These are phyloP conservation scores for Acorus calamus DNA, from an alignment of 106 monocot species.

Conservation along the genomic window DNA sequence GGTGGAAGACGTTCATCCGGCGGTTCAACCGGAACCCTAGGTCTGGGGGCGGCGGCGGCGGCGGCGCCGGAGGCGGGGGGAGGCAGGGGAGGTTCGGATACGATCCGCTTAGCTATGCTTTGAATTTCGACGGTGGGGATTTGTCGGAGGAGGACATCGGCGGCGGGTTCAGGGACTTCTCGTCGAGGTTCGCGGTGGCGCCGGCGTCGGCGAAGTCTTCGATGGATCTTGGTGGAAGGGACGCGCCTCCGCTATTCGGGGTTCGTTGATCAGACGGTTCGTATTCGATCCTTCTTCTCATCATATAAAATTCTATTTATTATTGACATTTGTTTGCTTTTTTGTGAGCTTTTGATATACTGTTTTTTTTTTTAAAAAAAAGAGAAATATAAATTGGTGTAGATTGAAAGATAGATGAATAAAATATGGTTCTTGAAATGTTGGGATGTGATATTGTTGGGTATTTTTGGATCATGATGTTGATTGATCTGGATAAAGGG, in stretches of 20 bases:
- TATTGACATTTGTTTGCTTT: too few relatives aligned
- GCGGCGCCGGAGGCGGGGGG: not conserved
- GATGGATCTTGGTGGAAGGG: constrained; percentile 32
- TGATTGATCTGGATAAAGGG: too few relatives aligned
- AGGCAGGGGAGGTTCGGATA: not conserved
- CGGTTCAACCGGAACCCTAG: not conserved
- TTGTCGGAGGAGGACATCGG: constrained; percentile 21
- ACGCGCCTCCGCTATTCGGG: constrained; percentile 14
- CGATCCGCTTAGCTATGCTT: constrained; percentile 17
- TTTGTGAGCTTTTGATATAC: too few relatives aligned
- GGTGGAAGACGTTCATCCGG: constrained; percentile 27
- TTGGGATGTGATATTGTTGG: too few relatives aligned
- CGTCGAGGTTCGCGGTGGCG: constrained; percentile 47
- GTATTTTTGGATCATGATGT: too few relatives aligned
- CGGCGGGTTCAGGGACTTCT: constrained; percentile 32
- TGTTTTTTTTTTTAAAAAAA: too few relatives aligned
- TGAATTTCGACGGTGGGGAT: constrained; percentile 77
- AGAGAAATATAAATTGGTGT: too few relatives aligned
- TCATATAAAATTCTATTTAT: too few relatives aligned
- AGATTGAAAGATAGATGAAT: too few relatives aligned
- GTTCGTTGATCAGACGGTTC: too few relatives aligned
- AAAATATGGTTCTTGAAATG: too few relatives aligned
- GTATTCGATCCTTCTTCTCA: too few relatives aligned
- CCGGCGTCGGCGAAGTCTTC: constrained; percentile 26
- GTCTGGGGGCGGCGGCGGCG: not conserved